phyloP scores from a whole-genome alignment of 2,329 filamentous ascomycete species.

The Lasiodiplodia citricola region DNA sequence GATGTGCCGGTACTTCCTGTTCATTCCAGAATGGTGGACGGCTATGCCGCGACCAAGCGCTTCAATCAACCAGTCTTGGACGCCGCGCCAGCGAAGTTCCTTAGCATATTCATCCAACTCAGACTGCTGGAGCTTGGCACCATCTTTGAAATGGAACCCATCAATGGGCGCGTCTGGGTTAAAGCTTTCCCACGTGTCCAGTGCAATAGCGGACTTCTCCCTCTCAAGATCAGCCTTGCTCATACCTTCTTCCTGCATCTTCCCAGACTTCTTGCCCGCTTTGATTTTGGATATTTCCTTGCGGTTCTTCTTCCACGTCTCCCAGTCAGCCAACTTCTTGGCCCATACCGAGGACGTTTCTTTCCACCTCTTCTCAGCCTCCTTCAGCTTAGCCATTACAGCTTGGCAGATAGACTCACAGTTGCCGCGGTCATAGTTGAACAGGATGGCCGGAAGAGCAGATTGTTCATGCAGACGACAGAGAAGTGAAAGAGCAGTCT shows the following conservation, averaged over 20 bases:
- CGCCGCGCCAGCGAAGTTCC: slow-evolving; percentile 57
- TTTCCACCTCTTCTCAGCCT: slow-evolving; percentile 64
- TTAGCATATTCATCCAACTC: slow-evolving; percentile 64
- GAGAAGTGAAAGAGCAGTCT: slow-evolving; percentile 63
- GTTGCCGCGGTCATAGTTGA: slow-evolving; percentile 72
- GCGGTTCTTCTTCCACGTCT: slow-evolving; percentile 59
- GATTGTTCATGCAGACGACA: slow-evolving; percentile 65
- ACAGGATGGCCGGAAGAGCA: slow-evolving; percentile 74
- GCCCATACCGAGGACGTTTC: slow-evolving; percentile 65
- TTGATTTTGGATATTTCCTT: slow-evolving; percentile 39
- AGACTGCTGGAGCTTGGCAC: slow-evolving; percentile 60
- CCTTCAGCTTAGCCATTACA: slow-evolving; percentile 59
- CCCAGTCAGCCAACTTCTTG: slow-evolving; percentile 62
- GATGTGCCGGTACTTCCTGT: slow-evolving; percentile 73
- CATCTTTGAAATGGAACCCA: slow-evolving; percentile 70
- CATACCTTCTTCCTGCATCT: slow-evolving; percentile 54
- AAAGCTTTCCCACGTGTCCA: slow-evolving; percentile 63
- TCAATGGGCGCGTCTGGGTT: slow-evolving; percentile 68
- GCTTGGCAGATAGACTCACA: slow-evolving; percentile 66
- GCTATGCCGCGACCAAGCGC: slow-evolving; percentile 72
- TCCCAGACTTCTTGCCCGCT: slow-evolving; percentile 50
- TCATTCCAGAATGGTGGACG: slow-evolving; percentile 81
- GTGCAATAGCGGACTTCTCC: slow-evolving; percentile 63
- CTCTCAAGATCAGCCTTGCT: slow-evolving; percentile 63
- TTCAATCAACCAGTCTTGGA: slow-evolving; percentile 61